Percentiles rank a stretch among this genome's conserved stretches.
Evolutionary conservation across 768 basidiomycete species (phyloP).

Genomic region (Leucosporidium scottii): DNA sequence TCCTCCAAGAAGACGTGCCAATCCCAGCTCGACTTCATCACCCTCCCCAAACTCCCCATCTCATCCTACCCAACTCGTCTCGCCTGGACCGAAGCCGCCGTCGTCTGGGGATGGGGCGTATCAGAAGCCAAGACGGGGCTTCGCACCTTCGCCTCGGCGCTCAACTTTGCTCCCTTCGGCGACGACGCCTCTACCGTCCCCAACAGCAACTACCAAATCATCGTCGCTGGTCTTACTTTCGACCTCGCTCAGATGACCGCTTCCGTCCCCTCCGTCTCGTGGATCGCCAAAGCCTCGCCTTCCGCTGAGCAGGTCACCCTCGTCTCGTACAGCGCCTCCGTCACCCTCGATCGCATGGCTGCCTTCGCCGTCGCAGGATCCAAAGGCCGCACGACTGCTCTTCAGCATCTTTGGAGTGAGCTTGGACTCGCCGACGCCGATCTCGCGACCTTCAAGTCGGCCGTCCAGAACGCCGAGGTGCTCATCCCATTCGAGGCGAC

Average conservation of each 20-base stretch:
- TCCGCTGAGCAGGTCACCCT: not conserved
- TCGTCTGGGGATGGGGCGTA: slow-evolving; percentile 9
- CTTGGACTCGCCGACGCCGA: not conserved
- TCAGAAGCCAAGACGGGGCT: slow-evolving; percentile 13
- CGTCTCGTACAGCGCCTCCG: too few species aligned
- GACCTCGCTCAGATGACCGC: slow-evolving; percentile 12
- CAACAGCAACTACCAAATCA: slow-evolving; percentile 17
- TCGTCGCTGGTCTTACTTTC: slow-evolving; percentile 11
- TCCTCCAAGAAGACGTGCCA: slow-evolving; percentile 1
- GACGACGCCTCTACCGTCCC: slow-evolving; percentile 1
- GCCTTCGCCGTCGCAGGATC: slow-evolving; percentile 1
- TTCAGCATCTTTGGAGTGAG: slow-evolving; percentile 15
- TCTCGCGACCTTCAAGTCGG: slow-evolving; percentile 5
- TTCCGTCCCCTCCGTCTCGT: not conserved
- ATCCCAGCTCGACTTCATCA: slow-evolving; percentile 12
- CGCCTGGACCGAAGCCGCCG: slow-evolving; percentile 4
- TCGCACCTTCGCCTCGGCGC: slow-evolving; percentile 8
- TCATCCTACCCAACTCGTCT: slow-evolving; percentile 3
- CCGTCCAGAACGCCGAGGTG: slow-evolving; percentile 1
- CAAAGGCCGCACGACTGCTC: slow-evolving; percentile 6
- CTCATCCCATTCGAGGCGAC: slow-evolving; percentile 9
- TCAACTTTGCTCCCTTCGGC: not conserved
- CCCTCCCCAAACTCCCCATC: slow-evolving; percentile 7
- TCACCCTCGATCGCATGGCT: not conserved
- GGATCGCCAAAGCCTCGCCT: slow-evolving; percentile 1